Evolutionary conservation across 164 flowering plant genomes (phyloP).

Genomic region (Tetracentron sinense): DNA sequence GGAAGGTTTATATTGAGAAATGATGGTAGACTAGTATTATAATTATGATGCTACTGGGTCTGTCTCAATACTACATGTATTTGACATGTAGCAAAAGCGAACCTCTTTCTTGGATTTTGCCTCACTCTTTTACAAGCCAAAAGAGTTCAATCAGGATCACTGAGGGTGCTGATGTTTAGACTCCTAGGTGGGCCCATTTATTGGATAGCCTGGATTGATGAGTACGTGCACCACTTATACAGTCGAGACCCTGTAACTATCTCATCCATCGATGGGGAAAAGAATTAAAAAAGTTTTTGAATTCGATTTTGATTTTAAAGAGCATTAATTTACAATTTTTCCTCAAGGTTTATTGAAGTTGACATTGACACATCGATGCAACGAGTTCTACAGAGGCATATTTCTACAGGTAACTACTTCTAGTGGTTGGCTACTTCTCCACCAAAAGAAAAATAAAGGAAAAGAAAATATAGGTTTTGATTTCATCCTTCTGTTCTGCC

Average conservation of each 20-base stretch:
- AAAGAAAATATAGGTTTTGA: not conserved
- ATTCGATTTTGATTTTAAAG: not conserved
- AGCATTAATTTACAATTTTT: not conserved
- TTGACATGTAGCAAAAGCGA: too few relatives aligned
- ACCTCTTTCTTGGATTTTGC: not conserved
- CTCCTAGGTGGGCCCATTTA: too few relatives aligned
- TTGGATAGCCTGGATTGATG: not conserved
- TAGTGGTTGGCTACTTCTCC: not conserved
- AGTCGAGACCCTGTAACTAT: not conserved
- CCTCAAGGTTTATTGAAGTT: constrained; percentile 74
- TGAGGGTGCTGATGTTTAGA: too few relatives aligned
- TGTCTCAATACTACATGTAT: too few relatives aligned
- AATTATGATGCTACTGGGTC: too few relatives aligned
- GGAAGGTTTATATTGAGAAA: not conserved
- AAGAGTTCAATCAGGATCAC: too few relatives aligned
- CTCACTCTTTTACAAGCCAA: not conserved
- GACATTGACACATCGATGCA: constrained; percentile 76
- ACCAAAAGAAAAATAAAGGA: not conserved
- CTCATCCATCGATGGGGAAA: not conserved
- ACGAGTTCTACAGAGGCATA: constrained; percentile 71
- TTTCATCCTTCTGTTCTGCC: not conserved
- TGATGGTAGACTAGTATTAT: not conserved
- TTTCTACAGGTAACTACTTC: constrained; percentile 50
- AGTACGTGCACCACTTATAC: too few relatives aligned
- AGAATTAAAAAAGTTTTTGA: not conserved